Base-by-base conservation (phyloP, 2,329 filamentous ascomycete species). In the Ilyonectria robusta region DNA sequence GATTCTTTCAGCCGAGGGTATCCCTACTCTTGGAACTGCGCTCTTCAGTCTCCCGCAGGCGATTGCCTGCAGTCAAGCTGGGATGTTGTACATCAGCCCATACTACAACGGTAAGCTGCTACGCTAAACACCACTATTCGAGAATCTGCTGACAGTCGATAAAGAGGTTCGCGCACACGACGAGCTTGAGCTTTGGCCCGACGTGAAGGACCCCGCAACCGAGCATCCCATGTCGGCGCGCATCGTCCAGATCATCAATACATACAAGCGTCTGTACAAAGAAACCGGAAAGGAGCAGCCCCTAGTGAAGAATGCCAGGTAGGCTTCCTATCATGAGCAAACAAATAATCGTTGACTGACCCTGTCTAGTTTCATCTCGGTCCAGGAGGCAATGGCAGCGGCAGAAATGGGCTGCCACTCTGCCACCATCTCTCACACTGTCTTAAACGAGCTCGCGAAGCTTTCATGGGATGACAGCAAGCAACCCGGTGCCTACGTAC, bases 231-330 rank as follows among this genome's bases (percentile, higher is more conserved):
- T 84, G 77, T 82, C 83, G 8, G 77, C 84, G 1, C 80, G 84
- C 17, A 74, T 85, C n/a, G 65, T 85, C 21, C 84, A 86, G 68
- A 87, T 87, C 48, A 75, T 85, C 17, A 82, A 86, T 65, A 83
- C 80, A 0, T 87, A 85, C 75, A 81, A 79, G 64, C 78, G 77
- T 3, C 78, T 86, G 21, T 84, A 83, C 65, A 80, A 79, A 56
- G 80, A 84, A 68, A 86, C 84, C 0, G 84, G 84, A n/a, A 80
- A 81, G 64, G 79, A 82, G 58, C 84, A 87, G 73, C 84, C 85
- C 1, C 75, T 84, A 11, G 69, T 86, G 15, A 86, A 85, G 72
- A 82, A 83, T 47, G 84, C 84, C 4, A 84, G 81, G 80, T 81
- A 74, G 51, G 66, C 54, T 8, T 51, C 2, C 10, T 2, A 13